phyloP scores from a whole-genome alignment of 2,329 filamentous ascomycete species.

The Corinectria fuckeliana region DNA sequence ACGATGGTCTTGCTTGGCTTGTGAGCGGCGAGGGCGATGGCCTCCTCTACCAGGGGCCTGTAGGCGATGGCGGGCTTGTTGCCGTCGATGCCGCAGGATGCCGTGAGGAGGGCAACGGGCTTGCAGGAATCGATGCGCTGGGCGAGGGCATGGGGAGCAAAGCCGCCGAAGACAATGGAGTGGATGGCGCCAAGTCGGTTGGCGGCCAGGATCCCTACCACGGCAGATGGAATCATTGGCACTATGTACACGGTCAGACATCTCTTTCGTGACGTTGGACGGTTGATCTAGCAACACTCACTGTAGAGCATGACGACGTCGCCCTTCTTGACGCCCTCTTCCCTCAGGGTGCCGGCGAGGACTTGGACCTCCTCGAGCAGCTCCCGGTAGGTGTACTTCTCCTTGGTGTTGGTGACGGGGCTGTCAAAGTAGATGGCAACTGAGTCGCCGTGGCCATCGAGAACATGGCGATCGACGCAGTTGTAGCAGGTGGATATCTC shows the following conservation, averaged over 20 bases:
- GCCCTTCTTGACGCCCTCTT: conserved; percentile 81
- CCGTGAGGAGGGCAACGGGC: conserved; percentile 80
- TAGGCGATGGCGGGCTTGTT: conserved; percentile 82
- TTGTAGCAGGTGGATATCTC: conserved; percentile 93
- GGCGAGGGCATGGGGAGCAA: conserved; percentile 79
- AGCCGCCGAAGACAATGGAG: conserved; percentile 92
- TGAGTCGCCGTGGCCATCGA: conserved; percentile 73
- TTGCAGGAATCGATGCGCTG: conserved; percentile 86
- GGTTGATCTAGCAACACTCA: conserved; percentile 49
- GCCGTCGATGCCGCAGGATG: conserved; percentile 91
- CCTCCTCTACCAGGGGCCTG: conserved; percentile 76
- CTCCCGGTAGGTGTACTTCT: conserved; percentile 75
- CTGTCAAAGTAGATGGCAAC: conserved; percentile 88
- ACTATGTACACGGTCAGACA: conserved; percentile 56
- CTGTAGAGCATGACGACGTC: conserved; percentile 92
- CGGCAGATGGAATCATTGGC: conserved; percentile 91
- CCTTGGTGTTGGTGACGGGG: conserved; percentile 77
- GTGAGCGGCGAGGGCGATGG: conserved; percentile 69
- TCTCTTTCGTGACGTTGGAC: not conserved
- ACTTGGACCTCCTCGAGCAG: conserved; percentile 81
- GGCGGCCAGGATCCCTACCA: conserved; percentile 86
- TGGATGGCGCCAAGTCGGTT: conserved; percentile 86
- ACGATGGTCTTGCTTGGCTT: conserved; percentile 78
- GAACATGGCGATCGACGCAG: conserved; percentile 88
- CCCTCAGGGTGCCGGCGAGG: conserved; percentile 80